phyloP scores from a whole-genome alignment of 768 basidiomycete genomes.

The Phlegmacium glaucopus region DNA sequence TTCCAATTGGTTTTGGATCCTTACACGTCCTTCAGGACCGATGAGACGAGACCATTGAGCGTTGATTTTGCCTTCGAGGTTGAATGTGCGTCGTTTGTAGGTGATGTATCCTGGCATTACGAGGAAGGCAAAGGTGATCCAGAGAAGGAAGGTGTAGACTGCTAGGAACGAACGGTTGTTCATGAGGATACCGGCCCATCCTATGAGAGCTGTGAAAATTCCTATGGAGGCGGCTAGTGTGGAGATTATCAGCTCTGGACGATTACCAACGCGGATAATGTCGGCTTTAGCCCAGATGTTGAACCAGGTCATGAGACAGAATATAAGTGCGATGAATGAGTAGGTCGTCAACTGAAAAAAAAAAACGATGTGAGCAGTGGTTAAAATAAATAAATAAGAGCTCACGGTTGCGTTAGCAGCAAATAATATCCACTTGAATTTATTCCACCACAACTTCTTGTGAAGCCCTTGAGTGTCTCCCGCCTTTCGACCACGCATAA shows the following conservation, averaged over 20 bases:
- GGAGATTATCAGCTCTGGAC: conserved; percentile 60
- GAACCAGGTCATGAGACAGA: conserved; percentile 76
- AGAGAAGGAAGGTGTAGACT: conserved; percentile 69
- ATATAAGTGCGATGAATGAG: conserved; percentile 56
- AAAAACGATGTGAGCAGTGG: background rate
- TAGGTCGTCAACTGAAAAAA: conserved; percentile 47
- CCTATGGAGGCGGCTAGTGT: conserved; percentile 61
- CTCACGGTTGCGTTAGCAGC: conserved; percentile 51
- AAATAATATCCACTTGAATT: conserved; percentile 82
- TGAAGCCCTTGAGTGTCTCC: background rate
- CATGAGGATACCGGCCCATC: conserved; percentile 78
- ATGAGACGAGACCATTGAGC: conserved; percentile 64
- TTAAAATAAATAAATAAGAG: conserved; percentile 1
- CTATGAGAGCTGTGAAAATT: conserved; percentile 63
- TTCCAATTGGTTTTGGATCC: conserved; percentile 68
- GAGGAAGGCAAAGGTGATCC: conserved; percentile 69
- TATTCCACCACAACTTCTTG: conserved; percentile 61
- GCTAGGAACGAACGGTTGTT: conserved; percentile 85
- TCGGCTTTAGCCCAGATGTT: conserved; percentile 66
- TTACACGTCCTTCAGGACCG: conserved; percentile 52
- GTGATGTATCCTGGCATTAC: conserved; percentile 75
- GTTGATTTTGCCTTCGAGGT: conserved; percentile 76
- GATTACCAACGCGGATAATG: conserved; percentile 66
- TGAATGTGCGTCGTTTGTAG: conserved; percentile 57
- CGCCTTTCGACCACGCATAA: background rate